Evolutionary conservation across 1,139 yeast species (phyloP), one percentile per base, ranked within the genome.

Genomic region (Candida neerlandica): DNA sequence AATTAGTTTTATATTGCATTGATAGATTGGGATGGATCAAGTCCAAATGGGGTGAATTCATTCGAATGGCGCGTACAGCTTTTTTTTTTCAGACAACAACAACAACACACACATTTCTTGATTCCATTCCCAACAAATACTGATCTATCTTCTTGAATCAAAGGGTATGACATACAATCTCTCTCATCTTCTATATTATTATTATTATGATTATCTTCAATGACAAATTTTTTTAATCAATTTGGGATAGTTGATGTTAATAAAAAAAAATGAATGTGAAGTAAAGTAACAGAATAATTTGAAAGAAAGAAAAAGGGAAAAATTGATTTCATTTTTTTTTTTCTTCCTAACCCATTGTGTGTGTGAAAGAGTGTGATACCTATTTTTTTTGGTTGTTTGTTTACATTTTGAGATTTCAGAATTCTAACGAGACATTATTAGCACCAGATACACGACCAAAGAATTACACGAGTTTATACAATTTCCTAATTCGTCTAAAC

Each of bases 141-240:
- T 16, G 26, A 5, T 30, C 29, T 15, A 27, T 29, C 19, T 18
- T 11, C 30, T 12, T 14, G 15, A 41, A 41, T 29, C 21, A 18
- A 30, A 3, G 18, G 29, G 23, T 11, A 21, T 44, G 18, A 49
- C 56, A 48, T 53, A 53, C 56, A 51, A 53, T 53, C 47, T 53
- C 56, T 53, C 56, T 53, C 56, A 53, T 53, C 37, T 45, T 47
- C 26, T 38, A 32, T 42, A 21, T 21, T 33, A 16, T 14, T 33
- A 16, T 14, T 21, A 10, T 21, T 9, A 19, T 42, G 26, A 26
- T 33, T 42, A 14, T 34, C 44, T 42, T 33, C 23, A 21, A 21
- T 42, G 32, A 42, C 18, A 42, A 34, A 11, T 42, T 15, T 19
- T 35, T 19, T 35, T 12, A 18, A 35, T 35, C 26, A 35, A 35